phyloP scores from a whole-genome alignment of 305 asterid genomes.

The Fraxinus latifolia region DNA sequence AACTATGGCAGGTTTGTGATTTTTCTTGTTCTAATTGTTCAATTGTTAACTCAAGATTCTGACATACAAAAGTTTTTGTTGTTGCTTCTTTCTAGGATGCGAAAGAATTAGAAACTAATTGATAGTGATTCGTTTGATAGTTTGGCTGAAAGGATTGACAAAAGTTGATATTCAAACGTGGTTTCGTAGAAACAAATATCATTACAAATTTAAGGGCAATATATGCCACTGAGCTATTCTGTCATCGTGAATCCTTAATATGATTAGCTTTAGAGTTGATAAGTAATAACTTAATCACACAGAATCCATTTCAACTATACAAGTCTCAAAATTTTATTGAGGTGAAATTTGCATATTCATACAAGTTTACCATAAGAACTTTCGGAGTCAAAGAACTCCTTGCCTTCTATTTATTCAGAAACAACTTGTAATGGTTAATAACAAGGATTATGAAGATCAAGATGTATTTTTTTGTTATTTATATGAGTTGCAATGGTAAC shows the following conservation, averaged over 20 bases:
- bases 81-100: neutral
- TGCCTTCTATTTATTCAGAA: neutral
- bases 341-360: neutral
- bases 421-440: neutral
- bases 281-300: neutral
- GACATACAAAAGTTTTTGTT: neutral
- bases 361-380: neutral
- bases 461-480: neutral
- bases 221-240: neutral
- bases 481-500: slow-evolving; percentile 7
- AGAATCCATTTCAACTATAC: neutral
- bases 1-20: slow-evolving; percentile 61
- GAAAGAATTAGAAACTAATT: neutral
- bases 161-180: neutral
- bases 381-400: neutral
- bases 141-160: neutral
- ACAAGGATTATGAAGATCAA: neutral
- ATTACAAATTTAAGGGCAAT: neutral
- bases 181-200: neutral
- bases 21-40: neutral
- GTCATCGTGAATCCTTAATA: neutral
- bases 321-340: neutral
- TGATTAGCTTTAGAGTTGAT: neutral
- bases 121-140: neutral
- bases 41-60: neutral